Percentiles rank a stretch among this genome's conserved stretches.
Evolutionary conservation across 495 filamentous ascomycete genomes (phyloP).

Genomic region (Hypoxylon cercidicola): DNA sequence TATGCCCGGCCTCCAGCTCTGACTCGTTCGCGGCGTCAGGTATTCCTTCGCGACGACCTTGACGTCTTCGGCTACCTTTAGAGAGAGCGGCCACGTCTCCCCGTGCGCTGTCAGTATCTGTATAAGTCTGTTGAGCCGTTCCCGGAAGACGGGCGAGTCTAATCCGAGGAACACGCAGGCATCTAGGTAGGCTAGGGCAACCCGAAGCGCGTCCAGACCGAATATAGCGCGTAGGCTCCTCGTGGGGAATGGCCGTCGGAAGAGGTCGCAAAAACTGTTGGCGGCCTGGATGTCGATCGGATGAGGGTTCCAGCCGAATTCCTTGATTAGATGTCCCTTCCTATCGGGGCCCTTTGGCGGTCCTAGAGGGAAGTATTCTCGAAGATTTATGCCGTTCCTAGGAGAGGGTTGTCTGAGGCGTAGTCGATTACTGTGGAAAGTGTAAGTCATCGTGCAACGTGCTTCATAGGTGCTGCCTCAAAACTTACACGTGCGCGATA

Average conservation of each 20-base stretch:
- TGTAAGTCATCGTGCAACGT: slow-evolving; percentile 56
- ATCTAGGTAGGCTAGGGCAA: slow-evolving; percentile 55
- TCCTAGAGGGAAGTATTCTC: slow-evolving; percentile 58
- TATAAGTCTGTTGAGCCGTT: slow-evolving; percentile 71
- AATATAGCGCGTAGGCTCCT: slow-evolving; percentile 74
- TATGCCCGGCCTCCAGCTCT: slow-evolving; percentile 26
- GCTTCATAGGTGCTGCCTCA: slow-evolving; percentile 51
- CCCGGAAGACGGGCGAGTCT: slow-evolving; percentile 69
- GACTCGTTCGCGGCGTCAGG: slow-evolving; percentile 29
- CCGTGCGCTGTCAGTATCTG: slow-evolving; percentile 72
- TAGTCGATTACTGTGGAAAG: slow-evolving; percentile 30
- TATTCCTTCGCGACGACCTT: slow-evolving; percentile 63
- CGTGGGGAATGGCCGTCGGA: slow-evolving; percentile 69
- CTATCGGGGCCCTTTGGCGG: slow-evolving; percentile 50
- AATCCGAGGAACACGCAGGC: slow-evolving; percentile 63
- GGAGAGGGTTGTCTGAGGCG: slow-evolving; percentile 43
- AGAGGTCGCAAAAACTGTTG: slow-evolving; percentile 70
- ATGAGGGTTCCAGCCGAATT: slow-evolving; percentile 53
- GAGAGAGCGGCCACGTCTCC: slow-evolving; percentile 73
- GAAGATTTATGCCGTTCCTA: slow-evolving; percentile 66
- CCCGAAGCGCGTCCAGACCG: slow-evolving; percentile 69
- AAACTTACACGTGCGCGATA: slow-evolving; percentile 44
- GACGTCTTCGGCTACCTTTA: slow-evolving; percentile 69
- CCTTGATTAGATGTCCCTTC: slow-evolving; percentile 53
- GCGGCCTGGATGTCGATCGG: slow-evolving; percentile 66